Evolutionary conservation across 1,284 basidiomycete genomes (phyloP).

Genomic region (Sphagnurus paluster): DNA sequence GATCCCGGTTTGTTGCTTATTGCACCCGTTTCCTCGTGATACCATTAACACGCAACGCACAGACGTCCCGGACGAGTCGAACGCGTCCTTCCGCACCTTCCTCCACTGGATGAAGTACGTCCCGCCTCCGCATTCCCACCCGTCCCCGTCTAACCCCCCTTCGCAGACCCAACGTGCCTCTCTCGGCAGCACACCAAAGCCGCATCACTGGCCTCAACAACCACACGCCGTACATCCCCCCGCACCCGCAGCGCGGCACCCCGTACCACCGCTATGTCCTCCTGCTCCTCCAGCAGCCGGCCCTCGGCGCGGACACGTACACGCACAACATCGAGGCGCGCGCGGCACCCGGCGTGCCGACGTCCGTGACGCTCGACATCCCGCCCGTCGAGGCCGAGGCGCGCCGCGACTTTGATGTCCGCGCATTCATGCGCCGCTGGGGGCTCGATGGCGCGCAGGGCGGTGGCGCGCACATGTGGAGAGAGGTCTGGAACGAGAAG

Average conservation of each 20-base stretch:
- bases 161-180: conserved; percentile 74
- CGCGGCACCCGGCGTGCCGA: conserved; percentile 29
- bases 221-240: conserved; percentile 78
- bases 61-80: conserved; percentile 80
- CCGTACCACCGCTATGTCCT: conserved; percentile 85
- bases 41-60: conserved; percentile 7
- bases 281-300: conserved; percentile 74
- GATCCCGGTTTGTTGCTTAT: conserved; percentile 67
- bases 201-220: conserved; percentile 41
- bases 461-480: conserved; percentile 84
- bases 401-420: conserved; percentile 64
- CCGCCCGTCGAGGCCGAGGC: conserved; percentile 36
- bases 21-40: not conserved
- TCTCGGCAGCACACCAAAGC: conserved; percentile 58
- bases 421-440: conserved; percentile 59
- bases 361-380: conserved; percentile 42
- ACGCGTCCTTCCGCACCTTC: conserved; percentile 67
- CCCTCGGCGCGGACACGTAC: conserved; percentile 30
- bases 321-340: conserved; percentile 30
- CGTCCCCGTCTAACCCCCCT: conserved; percentile 1
- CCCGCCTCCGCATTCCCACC: not conserved
- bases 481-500: conserved; percentile 72
- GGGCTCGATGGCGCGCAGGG: conserved; percentile 52
- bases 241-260: conserved; percentile 84
- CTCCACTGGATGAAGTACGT: conserved; percentile 87